These are phyloP conservation scores for Hypsizygus ulmarius DNA, from an alignment of 1,284 basidiomycete species.

Conservation along the genomic window DNA sequence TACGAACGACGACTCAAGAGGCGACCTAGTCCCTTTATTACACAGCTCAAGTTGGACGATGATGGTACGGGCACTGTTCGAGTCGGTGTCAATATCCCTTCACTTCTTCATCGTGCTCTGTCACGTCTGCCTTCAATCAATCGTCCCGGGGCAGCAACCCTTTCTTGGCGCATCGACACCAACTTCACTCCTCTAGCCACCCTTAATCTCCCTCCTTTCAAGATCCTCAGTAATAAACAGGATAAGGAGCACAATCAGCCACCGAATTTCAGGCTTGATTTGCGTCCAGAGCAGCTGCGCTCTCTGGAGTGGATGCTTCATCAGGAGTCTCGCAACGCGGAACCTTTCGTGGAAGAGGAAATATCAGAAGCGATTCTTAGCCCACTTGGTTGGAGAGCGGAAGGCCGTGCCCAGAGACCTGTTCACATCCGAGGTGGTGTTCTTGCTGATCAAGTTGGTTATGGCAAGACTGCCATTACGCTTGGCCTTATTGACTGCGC, in stretches of 20 bases:
- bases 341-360: slow-evolving; percentile 89
- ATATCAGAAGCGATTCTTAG: slow-evolving; percentile 87
- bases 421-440: slow-evolving; percentile 85
- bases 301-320: slow-evolving; percentile 92
- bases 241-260: slow-evolving; percentile 81
- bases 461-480: slow-evolving; percentile 95
- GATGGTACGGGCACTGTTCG: slow-evolving; percentile 67
- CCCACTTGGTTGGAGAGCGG: slow-evolving; percentile 89
- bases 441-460: slow-evolving; percentile 93
- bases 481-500: slow-evolving; percentile 82
- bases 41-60: slow-evolving; percentile 78
- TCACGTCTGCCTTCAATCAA: slow-evolving; percentile 70
- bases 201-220: slow-evolving; percentile 62
- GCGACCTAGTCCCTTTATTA: slow-evolving; percentile 84
- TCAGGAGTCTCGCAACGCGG: slow-evolving; percentile 68
- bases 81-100: slow-evolving; percentile 86
- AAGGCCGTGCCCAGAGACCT: slow-evolving; percentile 82
- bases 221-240: slow-evolving; percentile 72
- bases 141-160: slow-evolving; percentile 47
- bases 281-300: slow-evolving; percentile 85
- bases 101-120: slow-evolving; percentile 84
- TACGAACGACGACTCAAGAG: slow-evolving; percentile 88
- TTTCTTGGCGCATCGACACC: slow-evolving; percentile 83
- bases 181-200: slow-evolving; percentile 68
- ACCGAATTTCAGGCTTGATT: slow-evolving; percentile 67